Conservation (phyloP, 2,329 filamentous ascomycete species). For the Claviceps fusiformis region DNA sequence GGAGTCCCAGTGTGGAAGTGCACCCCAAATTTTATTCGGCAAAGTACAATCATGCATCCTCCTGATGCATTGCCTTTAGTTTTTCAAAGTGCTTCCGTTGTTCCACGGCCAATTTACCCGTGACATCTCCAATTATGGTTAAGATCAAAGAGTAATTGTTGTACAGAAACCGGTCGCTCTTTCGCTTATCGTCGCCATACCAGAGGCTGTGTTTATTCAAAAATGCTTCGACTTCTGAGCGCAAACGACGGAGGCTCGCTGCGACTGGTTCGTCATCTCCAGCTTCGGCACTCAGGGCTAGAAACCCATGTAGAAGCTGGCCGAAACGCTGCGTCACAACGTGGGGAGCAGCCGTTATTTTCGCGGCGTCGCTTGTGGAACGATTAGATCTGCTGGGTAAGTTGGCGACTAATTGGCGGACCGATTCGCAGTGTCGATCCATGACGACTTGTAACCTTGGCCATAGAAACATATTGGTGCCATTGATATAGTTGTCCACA, state of each 20-base stretch:
- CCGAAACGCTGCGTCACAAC: slow-evolving; percentile 91
- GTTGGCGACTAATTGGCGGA: slow-evolving; percentile 48
- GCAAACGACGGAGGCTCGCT: slow-evolving; percentile 62
- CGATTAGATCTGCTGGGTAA: slow-evolving; percentile 32
- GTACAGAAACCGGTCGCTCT: slow-evolving; percentile 75
- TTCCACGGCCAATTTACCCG: slow-evolving; percentile 60
- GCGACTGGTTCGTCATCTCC: slow-evolving; percentile 90
- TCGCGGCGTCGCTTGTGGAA: slow-evolving; percentile 36
- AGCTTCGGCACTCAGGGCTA: slow-evolving; percentile 73
- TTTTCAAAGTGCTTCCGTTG: slow-evolving; percentile 63
- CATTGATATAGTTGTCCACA: slow-evolving; percentile 85
- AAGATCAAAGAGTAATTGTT: slow-evolving; percentile 95
- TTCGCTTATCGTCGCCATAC: slow-evolving; percentile 61
- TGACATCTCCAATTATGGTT: slow-evolving; percentile 73
- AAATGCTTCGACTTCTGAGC: slow-evolving; percentile 73
- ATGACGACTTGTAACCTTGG: slow-evolving; percentile 89
- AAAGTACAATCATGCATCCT: slow-evolving; percentile 16
- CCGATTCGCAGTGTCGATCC: slow-evolving; percentile 80
- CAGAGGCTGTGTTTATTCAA: slow-evolving; percentile 62
- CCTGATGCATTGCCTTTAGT: slow-evolving; percentile 45
- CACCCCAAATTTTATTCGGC: neutral
- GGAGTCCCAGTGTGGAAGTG: neutral
- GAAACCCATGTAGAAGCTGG: slow-evolving; percentile 74
- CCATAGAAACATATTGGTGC: slow-evolving; percentile 91
- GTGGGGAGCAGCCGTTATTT: slow-evolving; percentile 70